phyloP scores from a whole-genome alignment of 179 eudicot species.

The Patellifolia procumbens region DNA sequence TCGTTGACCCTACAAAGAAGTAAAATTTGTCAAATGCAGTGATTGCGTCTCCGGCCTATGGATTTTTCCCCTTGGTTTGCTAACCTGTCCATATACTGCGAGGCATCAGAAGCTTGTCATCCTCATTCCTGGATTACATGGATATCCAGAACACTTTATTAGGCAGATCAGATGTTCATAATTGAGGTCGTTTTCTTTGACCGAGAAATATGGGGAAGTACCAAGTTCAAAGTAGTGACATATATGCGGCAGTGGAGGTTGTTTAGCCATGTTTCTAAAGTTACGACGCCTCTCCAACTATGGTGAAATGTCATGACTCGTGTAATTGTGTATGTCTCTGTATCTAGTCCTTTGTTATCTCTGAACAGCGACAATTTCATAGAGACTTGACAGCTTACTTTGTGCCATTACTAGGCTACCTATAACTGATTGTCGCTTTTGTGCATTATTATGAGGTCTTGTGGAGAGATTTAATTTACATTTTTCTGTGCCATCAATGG shows the following conservation, averaged over 20 bases:
- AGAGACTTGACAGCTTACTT: not conserved
- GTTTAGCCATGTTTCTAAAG: not conserved
- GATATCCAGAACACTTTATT: conserved; percentile 19
- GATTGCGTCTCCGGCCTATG: conserved; percentile 17
- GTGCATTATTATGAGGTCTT: conserved; percentile 9
- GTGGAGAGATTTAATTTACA: not conserved
- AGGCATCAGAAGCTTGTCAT: conserved; percentile 17
- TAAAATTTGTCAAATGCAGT: conserved; percentile 23
- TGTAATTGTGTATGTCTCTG: conserved; percentile 7
- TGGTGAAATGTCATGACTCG: conserved; percentile 1
- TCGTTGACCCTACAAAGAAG: conserved; percentile 54
- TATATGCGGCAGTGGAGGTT: conserved; percentile 4
- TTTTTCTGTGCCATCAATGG: not conserved
- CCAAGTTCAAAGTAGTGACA: not conserved
- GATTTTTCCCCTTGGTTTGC: conserved; percentile 15
- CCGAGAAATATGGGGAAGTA: conserved; percentile 7
- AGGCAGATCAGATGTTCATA: conserved; percentile 13
- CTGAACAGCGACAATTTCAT: conserved; percentile 6
- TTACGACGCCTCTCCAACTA: conserved; percentile 2
- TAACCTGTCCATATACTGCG: conserved; percentile 5
- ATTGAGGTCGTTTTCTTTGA: conserved; percentile 6
- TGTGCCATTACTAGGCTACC: conserved; percentile 15
- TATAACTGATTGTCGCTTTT: not conserved
- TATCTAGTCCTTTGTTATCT: conserved; percentile 16
- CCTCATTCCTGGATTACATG: conserved; percentile 12